Evolutionary conservation across 1,139 yeast genomes (phyloP).

Genomic region (Hyphopichia wangnamkhiaoensis): DNA sequence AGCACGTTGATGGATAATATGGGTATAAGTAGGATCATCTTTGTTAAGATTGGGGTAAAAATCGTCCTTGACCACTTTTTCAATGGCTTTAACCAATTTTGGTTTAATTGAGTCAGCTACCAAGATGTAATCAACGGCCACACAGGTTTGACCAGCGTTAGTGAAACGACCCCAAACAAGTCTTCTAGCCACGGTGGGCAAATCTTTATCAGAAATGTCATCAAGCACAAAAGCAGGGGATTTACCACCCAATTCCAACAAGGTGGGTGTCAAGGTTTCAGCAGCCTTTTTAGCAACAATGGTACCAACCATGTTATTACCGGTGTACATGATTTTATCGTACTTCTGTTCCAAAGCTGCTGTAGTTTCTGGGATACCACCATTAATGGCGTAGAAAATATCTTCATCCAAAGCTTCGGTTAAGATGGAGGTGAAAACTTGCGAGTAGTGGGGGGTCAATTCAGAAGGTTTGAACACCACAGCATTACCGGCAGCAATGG

Average conservation of each 20-base stretch:
- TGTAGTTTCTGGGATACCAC: slow-evolving; percentile 72
- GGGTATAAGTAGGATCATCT: slow-evolving; percentile 48
- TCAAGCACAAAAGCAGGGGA: slow-evolving; percentile 76
- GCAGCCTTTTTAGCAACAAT: slow-evolving; percentile 83
- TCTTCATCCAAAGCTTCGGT: slow-evolving; percentile 55
- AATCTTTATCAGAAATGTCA: slow-evolving; percentile 42
- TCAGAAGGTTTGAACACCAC: slow-evolving; percentile 84
- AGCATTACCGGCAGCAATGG: slow-evolving; percentile 85
- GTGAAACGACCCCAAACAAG: slow-evolving; percentile 76
- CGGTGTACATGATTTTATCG: slow-evolving; percentile 88
- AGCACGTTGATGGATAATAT: slow-evolving; percentile 63
- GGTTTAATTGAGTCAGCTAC: slow-evolving; percentile 60
- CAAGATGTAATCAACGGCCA: slow-evolving; percentile 80
- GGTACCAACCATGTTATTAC: slow-evolving; percentile 74
- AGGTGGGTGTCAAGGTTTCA: slow-evolving; percentile 74
- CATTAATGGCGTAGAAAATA: slow-evolving; percentile 65
- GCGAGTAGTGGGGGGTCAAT: slow-evolving; percentile 62
- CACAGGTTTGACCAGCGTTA: slow-evolving; percentile 91
- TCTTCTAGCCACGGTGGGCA: slow-evolving; percentile 62
- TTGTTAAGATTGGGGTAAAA: slow-evolving; percentile 44
- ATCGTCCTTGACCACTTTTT: slow-evolving; percentile 41
- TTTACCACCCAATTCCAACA: slow-evolving; percentile 92
- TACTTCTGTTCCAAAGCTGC: slow-evolving; percentile 64
- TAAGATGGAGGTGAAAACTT: slow-evolving; percentile 57
- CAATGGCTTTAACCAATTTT: slow-evolving; percentile 50